Evolutionary conservation across 306 rosid species (phyloP), one percentile per base, ranked within the genome.

Genomic region (Luffa aegyptiaca): DNA sequence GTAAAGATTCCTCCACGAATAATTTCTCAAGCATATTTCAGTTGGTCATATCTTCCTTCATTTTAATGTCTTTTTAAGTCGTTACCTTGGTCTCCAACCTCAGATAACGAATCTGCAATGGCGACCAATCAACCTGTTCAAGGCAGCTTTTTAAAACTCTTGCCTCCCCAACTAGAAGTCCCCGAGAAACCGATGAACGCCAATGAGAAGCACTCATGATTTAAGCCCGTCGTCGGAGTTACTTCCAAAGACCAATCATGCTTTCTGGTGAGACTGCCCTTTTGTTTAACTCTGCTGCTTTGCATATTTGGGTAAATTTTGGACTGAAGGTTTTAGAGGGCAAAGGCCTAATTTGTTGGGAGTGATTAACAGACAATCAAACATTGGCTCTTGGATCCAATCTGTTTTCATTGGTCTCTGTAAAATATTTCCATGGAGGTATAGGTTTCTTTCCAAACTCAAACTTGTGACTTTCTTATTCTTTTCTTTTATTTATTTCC

Each of bases 131-230:
- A 89, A 82, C 87, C 94, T 58, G 89, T 39, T 78, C 93, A 91
- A 75, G 99, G 97, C 75, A 96, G 98, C 91, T 91, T 92, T 87
- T 55, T 91, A 86, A 91, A 86, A 41, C 91, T 84, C 81, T 88
- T 92, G 77, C 95, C 97, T 80, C 85, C 93, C 77, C 96, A 88
- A 75, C 86, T 77, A 2, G 98, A 91, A 87, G 89, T 80, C 82
- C 97, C 96, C 1, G 96, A 93, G 91, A 88, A 89, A 75, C 81
- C 66, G 65, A 85, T 81, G 89, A 85, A 78, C 79, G 83, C 61
- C 69, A 84, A 53, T 80, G 88, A 90, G 82, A 82, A 61, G 80
- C 82, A 74, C 84, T 79, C 79, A 35, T 75, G 21, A 52, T 33
- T 18, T 14, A 33, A 51, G 20, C 56, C 14, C 13, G 20, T 58